Evolutionary conservation across 257 asterid genomes (phyloP).

Genomic region (Mentha longifolia): DNA sequence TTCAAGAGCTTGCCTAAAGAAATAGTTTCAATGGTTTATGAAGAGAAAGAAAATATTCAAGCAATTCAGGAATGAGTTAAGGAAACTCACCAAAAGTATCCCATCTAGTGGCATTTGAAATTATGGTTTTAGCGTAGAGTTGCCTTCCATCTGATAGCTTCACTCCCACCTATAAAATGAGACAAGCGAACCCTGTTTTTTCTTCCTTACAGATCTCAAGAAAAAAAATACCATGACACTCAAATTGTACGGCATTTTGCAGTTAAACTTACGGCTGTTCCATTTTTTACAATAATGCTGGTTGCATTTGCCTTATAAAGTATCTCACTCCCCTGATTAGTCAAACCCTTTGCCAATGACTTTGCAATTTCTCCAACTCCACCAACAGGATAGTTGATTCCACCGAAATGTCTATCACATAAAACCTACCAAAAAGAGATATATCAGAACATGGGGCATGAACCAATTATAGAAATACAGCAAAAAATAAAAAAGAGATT

Average conservation of each 20-base stretch:
- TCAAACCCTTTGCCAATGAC: constrained; percentile 84
- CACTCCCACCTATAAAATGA: constrained; percentile 78
- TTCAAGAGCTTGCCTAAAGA: constrained; percentile 79
- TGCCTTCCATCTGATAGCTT: constrained; percentile 85
- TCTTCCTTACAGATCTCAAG: constrained; percentile 26
- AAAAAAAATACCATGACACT: neutral
- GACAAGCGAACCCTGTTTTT: constrained; percentile 21
- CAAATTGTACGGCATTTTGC: constrained; percentile 19
- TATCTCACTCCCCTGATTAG: constrained; percentile 72
- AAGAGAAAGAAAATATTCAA: constrained; percentile 9
- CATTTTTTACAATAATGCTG: constrained; percentile 63
- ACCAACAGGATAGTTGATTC: constrained; percentile 97
- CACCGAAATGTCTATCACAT: constrained; percentile 99
- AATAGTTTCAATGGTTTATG: constrained; percentile 21
- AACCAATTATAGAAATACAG: constrained; percentile 15
- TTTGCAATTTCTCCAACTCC: constrained; percentile 97
- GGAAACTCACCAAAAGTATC: constrained; percentile 87
- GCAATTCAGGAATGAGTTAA: constrained; percentile 30
- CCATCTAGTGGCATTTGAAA: constrained; percentile 99
- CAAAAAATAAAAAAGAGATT: constrained; percentile 34
- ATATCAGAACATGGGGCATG: constrained; percentile 8
- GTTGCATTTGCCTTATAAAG: constrained; percentile 86
- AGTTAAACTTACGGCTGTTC: constrained; percentile 77
- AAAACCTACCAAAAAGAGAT: constrained; percentile 62
- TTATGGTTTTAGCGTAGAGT: constrained; percentile 79